A percentile compares a stretch with the other conserved stretches of the same genome.
These are phyloP conservation scores for Microbotryum lychnidis-dioicae DNA, from an alignment of 1,284 basidiomycete species.

Conservation along the genomic window DNA sequence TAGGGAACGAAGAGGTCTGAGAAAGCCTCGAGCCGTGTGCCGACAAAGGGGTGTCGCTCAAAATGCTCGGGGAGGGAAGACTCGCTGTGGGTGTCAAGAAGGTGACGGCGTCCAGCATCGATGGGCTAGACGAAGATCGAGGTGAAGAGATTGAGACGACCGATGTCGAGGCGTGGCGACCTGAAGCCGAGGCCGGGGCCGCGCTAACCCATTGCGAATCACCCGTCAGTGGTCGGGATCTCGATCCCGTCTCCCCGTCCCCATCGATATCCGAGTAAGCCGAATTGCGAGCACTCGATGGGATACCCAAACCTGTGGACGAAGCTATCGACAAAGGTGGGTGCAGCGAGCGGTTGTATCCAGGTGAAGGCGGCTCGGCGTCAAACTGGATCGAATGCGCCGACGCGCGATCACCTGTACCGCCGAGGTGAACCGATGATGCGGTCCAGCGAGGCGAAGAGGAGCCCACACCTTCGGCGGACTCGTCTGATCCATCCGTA, in stretches of 20 bases:
- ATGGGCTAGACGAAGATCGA: constrained; percentile 6
- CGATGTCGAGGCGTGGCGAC: constrained; percentile 15
- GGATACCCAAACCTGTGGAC: not conserved
- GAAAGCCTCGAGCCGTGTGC: not conserved
- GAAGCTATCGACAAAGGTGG: not conserved
- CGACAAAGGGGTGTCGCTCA: not conserved
- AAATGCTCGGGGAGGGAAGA: not conserved
- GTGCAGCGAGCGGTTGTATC: not conserved
- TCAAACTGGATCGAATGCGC: not conserved
- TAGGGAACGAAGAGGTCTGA: constrained; percentile 1
- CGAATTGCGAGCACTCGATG: constrained; percentile 1
- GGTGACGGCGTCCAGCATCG: constrained; percentile 26
- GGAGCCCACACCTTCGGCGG: too few relatives aligned
- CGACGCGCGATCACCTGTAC: too few relatives aligned
- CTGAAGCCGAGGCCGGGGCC: constrained; percentile 10
- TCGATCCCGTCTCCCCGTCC: not conserved
- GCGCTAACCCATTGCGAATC: not conserved
- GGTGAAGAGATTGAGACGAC: constrained; percentile 1
- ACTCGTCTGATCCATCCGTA: too few relatives aligned
- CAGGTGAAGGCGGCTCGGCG: not conserved
- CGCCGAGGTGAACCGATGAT: too few relatives aligned
- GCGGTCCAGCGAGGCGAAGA: too few relatives aligned
- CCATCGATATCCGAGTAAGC: not conserved
- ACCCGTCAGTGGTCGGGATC: constrained; percentile 6
- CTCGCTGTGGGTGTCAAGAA: constrained; percentile 16